Evolutionary conservation across 306 rosid species (phyloP).

Genomic region (Cotoneaster glaucophyllus): DNA sequence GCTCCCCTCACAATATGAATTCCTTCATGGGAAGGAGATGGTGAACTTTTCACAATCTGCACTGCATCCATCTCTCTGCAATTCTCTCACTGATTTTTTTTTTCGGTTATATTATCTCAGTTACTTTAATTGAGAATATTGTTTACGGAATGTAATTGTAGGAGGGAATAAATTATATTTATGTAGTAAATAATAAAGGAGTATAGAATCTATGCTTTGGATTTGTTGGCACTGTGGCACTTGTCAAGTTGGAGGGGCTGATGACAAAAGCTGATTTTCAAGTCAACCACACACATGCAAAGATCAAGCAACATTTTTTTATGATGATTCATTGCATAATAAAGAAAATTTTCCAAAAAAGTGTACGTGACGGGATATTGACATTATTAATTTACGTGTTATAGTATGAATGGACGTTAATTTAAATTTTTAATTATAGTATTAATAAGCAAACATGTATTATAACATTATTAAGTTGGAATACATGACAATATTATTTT

Average conservation of each 20-base stretch:
- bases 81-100: not conserved
- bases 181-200: not conserved
- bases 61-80: conserved; percentile 13
- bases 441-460: too few relatives aligned
- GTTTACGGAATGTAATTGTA: conserved; percentile 24
- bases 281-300: too few relatives aligned
- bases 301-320: too few relatives aligned
- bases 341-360: too few relatives aligned
- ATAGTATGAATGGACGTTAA: too few relatives aligned
- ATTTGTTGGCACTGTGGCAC: too few relatives aligned
- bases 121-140: not conserved
- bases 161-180: conserved; percentile 7
- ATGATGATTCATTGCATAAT: too few relatives aligned
- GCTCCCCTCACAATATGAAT: conserved; percentile 10
- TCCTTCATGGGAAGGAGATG: conserved; percentile 10
- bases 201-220: not conserved
- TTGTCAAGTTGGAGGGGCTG: not conserved
- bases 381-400: too few relatives aligned
- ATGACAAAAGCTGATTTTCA: too few relatives aligned
- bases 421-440: too few relatives aligned
- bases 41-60: not conserved
- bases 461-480: too few relatives aligned
- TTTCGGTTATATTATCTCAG: not conserved
- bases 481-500: too few relatives aligned
- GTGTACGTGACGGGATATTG: accelerated